Evolutionary conservation across 1,284 basidiomycete genomes (phyloP), one percentile per base, ranked within the genome.

Genomic region (Pholiota adiposa): DNA sequence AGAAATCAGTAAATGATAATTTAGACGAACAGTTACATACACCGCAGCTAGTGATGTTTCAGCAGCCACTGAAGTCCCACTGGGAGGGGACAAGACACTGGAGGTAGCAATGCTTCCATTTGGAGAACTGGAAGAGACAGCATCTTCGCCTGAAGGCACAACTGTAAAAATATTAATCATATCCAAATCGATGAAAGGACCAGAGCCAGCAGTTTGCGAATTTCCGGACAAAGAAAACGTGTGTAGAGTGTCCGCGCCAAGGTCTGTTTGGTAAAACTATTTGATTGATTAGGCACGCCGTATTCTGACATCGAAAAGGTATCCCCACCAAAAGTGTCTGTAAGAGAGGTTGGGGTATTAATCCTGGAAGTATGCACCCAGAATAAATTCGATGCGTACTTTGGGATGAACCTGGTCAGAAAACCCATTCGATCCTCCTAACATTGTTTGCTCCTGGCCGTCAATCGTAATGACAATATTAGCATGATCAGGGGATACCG

Each of bases 401-500:
- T 77, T 66, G 6, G 76, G 34, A 62, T 79, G 80, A 56, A 81
- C 71, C 21, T 60, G 64, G 29, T 70, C 62, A 12, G 72, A 71
- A 40, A 67, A 57, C 9, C 74, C 73, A 58, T 69, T 67, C 29
- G 73, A 66, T 19, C 76, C 77, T 49, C 76, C 77, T 27, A 72
- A 69, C 49, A 81, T 65, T n/a, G 68, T 56, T 31, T 65, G 67
- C 0, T 66, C 67, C 31, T 72, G 54, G 2, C 79, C 80, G 63
- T 86, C 83, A 31, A 84, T 51, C 0, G 73, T 69, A n/a, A 85
- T 69, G 12, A 73, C 73, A 54, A 83, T 75, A 60, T 80, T 70
- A 18, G 80, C 78, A 64, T 81, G 82, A 56, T 80, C 75, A 18
- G 81, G 78, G 7, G 81, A 79, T 21, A 82, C 75, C 1, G 82